Conservation (phyloP, 129 eudicot genomes). For the Centaurea solstitialis region DNA sequence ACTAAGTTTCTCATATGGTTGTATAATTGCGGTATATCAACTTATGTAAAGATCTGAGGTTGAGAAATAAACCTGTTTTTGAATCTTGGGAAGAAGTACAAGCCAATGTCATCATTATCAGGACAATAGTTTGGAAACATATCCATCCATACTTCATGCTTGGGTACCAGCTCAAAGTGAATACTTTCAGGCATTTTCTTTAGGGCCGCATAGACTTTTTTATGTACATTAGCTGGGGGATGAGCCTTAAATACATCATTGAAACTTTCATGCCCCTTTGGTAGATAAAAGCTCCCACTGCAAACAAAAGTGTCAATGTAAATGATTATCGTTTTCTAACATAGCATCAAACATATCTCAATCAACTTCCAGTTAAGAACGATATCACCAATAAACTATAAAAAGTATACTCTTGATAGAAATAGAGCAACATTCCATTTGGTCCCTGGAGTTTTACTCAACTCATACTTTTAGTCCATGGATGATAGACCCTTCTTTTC, state of each 20-base stretch:
- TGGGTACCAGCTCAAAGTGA: constrained; percentile 45
- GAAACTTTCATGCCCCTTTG: constrained; percentile 14
- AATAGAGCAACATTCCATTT: neutral
- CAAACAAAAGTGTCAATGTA: constrained; percentile 14
- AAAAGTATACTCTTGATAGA: neutral
- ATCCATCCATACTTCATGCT: constrained; percentile 27
- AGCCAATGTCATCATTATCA: constrained; percentile 55
- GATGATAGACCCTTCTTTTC: neutral
- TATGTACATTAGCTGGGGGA: constrained; percentile 47
- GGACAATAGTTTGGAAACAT: constrained; percentile 49
- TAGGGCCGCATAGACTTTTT: constrained; percentile 45
- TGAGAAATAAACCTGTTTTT: constrained; percentile 39
- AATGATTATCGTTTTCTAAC: constrained; percentile 13
- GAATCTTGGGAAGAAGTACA: constrained; percentile 57
- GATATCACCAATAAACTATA: neutral
- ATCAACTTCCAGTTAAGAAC: neutral
- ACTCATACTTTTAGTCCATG: neutral
- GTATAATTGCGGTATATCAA: neutral
- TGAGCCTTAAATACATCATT: constrained; percentile 49
- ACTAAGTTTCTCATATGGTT: too few relatives aligned
- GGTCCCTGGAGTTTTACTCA: neutral
- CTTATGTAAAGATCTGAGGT: neutral
- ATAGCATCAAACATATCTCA: neutral
- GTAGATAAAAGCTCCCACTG: constrained; percentile 63
- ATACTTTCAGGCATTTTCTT: constrained; percentile 57